These are phyloP conservation scores for Kodamaea nitidulidarum DNA, from an alignment of 805 yeast species.

Conservation along the genomic window DNA sequence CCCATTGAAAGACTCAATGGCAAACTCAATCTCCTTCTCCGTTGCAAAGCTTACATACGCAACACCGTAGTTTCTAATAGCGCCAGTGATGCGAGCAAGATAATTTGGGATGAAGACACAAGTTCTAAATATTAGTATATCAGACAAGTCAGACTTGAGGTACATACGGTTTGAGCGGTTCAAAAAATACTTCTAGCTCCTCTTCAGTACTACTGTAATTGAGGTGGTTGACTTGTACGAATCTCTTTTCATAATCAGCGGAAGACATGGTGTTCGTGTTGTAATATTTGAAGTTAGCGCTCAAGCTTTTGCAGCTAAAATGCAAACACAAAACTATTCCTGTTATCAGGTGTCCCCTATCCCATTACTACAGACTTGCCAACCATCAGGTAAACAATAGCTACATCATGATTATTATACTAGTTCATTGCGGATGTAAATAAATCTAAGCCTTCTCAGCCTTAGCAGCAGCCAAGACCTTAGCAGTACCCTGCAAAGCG, in stretches of 20 bases:
- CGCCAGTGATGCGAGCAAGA: slow-evolving; percentile 44
- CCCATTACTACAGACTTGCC: too few relatives aligned
- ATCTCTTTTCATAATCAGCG: slow-evolving; percentile 15
- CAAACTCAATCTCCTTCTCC: slow-evolving; percentile 26
- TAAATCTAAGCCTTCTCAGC: slow-evolving; percentile 45
- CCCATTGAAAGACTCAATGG: slow-evolving; percentile 24
- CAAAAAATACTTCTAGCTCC: slow-evolving; percentile 44
- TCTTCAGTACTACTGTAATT: slow-evolving; percentile 49
- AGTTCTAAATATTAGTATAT: slow-evolving; percentile 15
- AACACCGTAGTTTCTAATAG: slow-evolving; percentile 49
- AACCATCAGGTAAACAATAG: background rate
- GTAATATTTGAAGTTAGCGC: background rate
- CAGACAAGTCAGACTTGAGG: background rate
- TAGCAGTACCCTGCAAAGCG: slow-evolving; percentile 97
- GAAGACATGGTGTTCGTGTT: background rate
- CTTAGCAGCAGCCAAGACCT: slow-evolving; percentile 82
- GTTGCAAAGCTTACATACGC: slow-evolving; percentile 37
- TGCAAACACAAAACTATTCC: background rate
- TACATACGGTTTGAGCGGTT: slow-evolving; percentile 44
- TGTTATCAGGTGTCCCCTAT: too few relatives aligned
- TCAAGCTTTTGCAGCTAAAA: slow-evolving; percentile 1
- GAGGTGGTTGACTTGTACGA: slow-evolving; percentile 55
- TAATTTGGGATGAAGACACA: slow-evolving; percentile 52
- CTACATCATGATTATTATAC: slow-evolving; percentile 3
- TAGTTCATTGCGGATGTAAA: slow-evolving; percentile 7